Evolutionary conservation across 192 early-diverging fungal genomes (phyloP), one percentile per base, ranked within the genome.

Genomic region (Coemansia sp.): DNA sequence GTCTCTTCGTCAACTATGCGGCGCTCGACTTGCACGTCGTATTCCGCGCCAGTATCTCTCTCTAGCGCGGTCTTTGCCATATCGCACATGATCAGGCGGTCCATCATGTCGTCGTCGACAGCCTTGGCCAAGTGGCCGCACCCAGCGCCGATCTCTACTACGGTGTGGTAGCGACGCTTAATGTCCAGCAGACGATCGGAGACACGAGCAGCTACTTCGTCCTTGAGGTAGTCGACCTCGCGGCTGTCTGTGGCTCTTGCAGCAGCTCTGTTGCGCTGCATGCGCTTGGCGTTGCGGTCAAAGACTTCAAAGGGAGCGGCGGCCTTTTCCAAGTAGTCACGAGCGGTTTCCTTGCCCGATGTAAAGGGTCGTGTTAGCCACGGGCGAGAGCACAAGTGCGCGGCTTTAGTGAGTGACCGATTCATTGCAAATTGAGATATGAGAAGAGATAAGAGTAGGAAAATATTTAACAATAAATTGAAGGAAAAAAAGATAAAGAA

Each of bases 111-210:
- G 8, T 82, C 78, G 68, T 94, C 91, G 4, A 95, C 75, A 59
- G 88, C 87, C 77, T 96, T 95, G 25, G 86, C 85, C 62, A 98
- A 86, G 73, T 96, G 94, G 17, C 96, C 96, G 50, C 89, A 87
- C 7, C 95, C 94, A 36, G 92, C 87, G 7, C 95, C 95, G 58
- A 96, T 73, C 77, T 98, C 96, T 5, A 98, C 90, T 0, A 98
- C 88, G 11, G 86, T 91, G 63, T 86, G 80, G 80, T 91, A 95
- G 50, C 90, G 84, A 38, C 94, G 89, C 74, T 96, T 96, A 68
- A 98, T 94, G 69, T 98, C 96, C 85, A 96, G 67, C 36, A 98
- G 74, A 36, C 95, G 85, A 72, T 98, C 96, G 5, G 91, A 93
- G 12, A 98, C 78, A 21, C 94, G 82, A 39, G 87, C 87, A 15